Evolutionary conservation across 306 rosid genomes (phyloP), one percentile per base, ranked within the genome.

Genomic region (Oemleria cerasiformis): DNA sequence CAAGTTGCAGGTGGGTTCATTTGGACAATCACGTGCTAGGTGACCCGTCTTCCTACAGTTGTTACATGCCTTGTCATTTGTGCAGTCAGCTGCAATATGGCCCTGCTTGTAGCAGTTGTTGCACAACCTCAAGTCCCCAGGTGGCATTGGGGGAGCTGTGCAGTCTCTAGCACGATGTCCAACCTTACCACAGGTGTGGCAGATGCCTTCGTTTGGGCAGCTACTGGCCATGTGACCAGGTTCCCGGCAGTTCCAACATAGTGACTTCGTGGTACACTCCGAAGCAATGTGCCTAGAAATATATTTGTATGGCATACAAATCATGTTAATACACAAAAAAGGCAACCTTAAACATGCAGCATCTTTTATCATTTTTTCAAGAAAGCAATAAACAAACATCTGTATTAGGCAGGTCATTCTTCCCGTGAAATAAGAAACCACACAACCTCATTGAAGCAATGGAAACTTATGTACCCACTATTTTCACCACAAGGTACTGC

Each of bases 41-140:
- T 91, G 99, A 58, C 97, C 97, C 0, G 99, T 94, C 84, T 89
- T 89, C 88, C 99, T 81, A 79, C 99, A 94, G 80, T 94, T 94
- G 86, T 91, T 94, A 76, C 99, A 94, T n/a, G 99, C 99, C 85
- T 94, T 94, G 65, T 89, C 99, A 48, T 94, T 94, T 3, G 99
- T 94, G 70, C 97, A 94, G 77, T 91, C 99, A 45, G 68, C 99
- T 34, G 99, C 99, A 77, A 94, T 87, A 79, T 94, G 98, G 30
- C 98, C 98, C 81, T 87, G 98, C 83, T 94, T 94, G 65, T 94
- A 94, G 82, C 98, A 94, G 86, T 94, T 94, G 76, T 94, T 91
- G 87, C 98, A 94, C 88, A 94, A 50, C 75, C 98, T 91, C 30
- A 91, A 70, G 82, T 94, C 98, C 73, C 98, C 98, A 7, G 95